Percentiles rank a stretch among this genome's conserved stretches.
These are phyloP conservation scores for Lepraria neglecta DNA, from an alignment of 495 filamentous ascomycete species.

Conservation along the genomic window DNA sequence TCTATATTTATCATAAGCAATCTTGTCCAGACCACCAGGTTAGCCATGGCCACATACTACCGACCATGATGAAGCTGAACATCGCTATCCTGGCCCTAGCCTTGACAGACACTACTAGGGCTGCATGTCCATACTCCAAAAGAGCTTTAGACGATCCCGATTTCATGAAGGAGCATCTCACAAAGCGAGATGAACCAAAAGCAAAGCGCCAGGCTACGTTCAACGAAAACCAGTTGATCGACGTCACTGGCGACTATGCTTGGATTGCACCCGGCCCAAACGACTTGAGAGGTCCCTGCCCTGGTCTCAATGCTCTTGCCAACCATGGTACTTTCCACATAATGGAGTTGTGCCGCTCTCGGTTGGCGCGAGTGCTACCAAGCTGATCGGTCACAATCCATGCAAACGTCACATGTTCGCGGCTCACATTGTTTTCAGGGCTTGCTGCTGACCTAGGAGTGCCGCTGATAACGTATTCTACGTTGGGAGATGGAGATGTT, in stretches of 20 bases:
- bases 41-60: no score
- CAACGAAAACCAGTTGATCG: conserved; percentile 26
- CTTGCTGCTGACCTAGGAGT: conserved; percentile 16
- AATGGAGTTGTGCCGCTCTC: conserved; percentile 34
- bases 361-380: conserved; percentile 11
- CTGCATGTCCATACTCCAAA: no score
- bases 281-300: conserved; percentile 42
- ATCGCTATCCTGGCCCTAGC: no score
- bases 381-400: conserved; percentile 23
- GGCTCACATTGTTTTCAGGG: background rate
- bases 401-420: conserved; percentile 12
- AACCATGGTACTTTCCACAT: conserved; percentile 48
- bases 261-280: conserved; percentile 27
- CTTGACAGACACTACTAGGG: no score
- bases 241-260: conserved; percentile 27
- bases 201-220: conserved; percentile 21
- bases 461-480: conserved; percentile 22
- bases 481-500: conserved; percentile 26
- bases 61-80: no score
- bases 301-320: conserved; percentile 46
- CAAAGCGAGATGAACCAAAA: conserved; percentile 16
- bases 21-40: no score
- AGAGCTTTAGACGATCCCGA: no score
- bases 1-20: no score
- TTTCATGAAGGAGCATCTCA: background rate